phyloP scores from a whole-genome alignment of 1,284 basidiomycete species.

The Pulchroboletus neoregius region DNA sequence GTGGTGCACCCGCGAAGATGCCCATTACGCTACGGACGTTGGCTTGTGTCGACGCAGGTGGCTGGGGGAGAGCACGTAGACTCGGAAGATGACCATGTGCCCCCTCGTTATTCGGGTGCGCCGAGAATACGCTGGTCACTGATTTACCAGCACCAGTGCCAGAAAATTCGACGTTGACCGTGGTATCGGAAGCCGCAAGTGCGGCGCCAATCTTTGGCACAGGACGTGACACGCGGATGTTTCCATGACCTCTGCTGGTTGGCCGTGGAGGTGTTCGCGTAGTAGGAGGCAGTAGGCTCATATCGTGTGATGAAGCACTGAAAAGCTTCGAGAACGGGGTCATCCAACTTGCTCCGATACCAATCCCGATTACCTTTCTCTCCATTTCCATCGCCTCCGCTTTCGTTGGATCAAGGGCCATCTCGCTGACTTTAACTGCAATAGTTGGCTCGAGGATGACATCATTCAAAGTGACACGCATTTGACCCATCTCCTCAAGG shows the following conservation, averaged over 20 bases:
- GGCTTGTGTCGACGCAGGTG: constrained; percentile 23
- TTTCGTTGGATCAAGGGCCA: constrained; percentile 62
- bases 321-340: constrained; percentile 79
- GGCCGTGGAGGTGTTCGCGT: constrained; percentile 26
- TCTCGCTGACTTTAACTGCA: constrained; percentile 69
- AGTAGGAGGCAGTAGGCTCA: constrained; percentile 4
- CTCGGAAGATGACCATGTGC: constrained; percentile 19
- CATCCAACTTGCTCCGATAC: constrained; percentile 61
- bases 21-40: constrained; percentile 51
- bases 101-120: constrained; percentile 29
- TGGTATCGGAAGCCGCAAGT: constrained; percentile 79
- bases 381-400: constrained; percentile 41
- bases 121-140: constrained; percentile 54
- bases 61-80: constrained; percentile 19
- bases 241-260: constrained; percentile 22
- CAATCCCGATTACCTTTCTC: constrained; percentile 24
- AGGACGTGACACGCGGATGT: constrained; percentile 34
- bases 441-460: constrained; percentile 83
- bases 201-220: constrained; percentile 77
- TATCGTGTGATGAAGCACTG: constrained; percentile 31
- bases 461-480: constrained; percentile 85
- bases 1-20: constrained; percentile 83
- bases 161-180: constrained; percentile 91
- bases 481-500: constrained; percentile 78
- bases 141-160: constrained; percentile 71